A percentile compares a stretch with the other conserved stretches of the same genome.
Conservation (phyloP, 2,329 filamentous ascomycete species). For the Fusarium proliferatum region DNA sequence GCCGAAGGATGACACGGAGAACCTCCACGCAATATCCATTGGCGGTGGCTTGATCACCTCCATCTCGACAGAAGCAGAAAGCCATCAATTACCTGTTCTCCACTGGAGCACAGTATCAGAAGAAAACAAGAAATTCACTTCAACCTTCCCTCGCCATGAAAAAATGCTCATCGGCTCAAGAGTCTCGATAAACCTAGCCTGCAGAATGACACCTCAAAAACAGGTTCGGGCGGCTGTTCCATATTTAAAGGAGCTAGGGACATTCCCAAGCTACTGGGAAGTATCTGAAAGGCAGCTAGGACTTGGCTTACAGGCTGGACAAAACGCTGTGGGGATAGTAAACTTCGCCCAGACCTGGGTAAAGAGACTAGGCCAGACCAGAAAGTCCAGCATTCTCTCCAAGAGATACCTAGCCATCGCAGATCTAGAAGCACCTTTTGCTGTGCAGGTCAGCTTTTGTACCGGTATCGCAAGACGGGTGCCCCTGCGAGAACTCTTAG, state of each 20-base stretch:
- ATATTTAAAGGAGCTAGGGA: fast-evolving
- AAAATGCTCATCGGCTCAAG: too few species aligned
- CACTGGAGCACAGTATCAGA: too few species aligned
- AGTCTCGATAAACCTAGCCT: not conserved
- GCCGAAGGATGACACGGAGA: too few species aligned
- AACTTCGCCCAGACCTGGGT: not conserved
- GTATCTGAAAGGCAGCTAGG: fast-evolving
- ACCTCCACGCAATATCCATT: too few species aligned
- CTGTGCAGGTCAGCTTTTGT: not conserved
- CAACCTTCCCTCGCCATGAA: too few species aligned
- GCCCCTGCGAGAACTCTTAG: too few species aligned
- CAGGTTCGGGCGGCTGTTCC: fast-evolving
- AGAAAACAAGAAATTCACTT: too few species aligned
- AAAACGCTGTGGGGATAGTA: fast-evolving
- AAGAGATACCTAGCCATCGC: not conserved
- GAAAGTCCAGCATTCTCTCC: fast-evolving
- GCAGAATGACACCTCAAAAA: fast-evolving
- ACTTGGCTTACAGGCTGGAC: fast-evolving
- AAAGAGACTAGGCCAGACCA: fast-evolving
- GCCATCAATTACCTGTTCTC: too few species aligned
- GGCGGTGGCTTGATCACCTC: too few species aligned
- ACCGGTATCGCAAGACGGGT: too few species aligned
- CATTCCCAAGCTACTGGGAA: not conserved
- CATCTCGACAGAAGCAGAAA: too few species aligned
- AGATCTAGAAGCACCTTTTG: not conserved